Base-by-base conservation (phyloP, 148 eudicot genomes). In the Tetragonia tetragonoides region DNA sequence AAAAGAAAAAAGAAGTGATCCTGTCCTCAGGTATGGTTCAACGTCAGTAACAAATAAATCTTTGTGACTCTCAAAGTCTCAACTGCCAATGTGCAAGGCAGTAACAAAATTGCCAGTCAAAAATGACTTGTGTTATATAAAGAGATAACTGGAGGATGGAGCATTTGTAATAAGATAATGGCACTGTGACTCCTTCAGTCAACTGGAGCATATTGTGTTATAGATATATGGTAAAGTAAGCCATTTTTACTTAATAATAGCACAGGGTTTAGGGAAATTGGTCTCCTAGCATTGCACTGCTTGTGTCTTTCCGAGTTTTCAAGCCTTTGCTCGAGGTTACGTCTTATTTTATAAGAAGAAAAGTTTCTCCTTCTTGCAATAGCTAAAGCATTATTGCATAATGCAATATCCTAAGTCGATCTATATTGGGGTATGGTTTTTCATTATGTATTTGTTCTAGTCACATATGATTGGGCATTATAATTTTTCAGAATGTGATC, bases 311-410 rank as follows among this genome's bases (percentile, higher is more conserved):
- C 28, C 3, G 12, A 75, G 42, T 59, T 41, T 44, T n/a, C n/a
- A 42, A 18, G 70, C 23, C 70, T 34, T 65, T 47, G 46, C 78
- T 65, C 46, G 56, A 39, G 70, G 23, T 5, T 76, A 18, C 71
- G 40, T 64, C 16, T 47, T 18, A 7, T 51, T 20, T 1, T 5
- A 51, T 14, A 24, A 47, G 65, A 46, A 15, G 37, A 65, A 15
- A 64, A 38, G 40, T 49, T 64, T 6, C 38, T 2, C 16, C 41
- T 39, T 64, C 70, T 17, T 28, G 47, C 68, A 60, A 18, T 47
- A 46, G 46, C 37, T 18, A 46, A 15, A 68, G 72, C 17, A 40
- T 42, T 68, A 11, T 47, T 20, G 14, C 47, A 23, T 1, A 28
- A 28, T 28, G 34, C 34, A 28, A n/a, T n/a, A n/a, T 28, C 34